Evolutionary conservation across 177 flowering plant genomes (phyloP).

Genomic region (Vitis hybrid): DNA sequence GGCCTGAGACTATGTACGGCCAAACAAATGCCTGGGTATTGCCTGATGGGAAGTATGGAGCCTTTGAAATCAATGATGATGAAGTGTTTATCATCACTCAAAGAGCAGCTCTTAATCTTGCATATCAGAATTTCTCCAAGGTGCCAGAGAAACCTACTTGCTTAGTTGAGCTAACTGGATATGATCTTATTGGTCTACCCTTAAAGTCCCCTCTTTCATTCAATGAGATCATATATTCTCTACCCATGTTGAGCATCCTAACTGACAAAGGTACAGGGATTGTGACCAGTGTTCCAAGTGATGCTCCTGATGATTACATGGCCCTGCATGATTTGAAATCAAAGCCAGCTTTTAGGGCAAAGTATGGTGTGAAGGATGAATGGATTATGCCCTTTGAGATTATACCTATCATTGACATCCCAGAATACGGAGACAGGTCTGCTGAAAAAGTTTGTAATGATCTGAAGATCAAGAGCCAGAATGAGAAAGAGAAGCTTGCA

Average conservation of each 20-base stretch:
- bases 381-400: conserved; percentile 84
- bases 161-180: conserved; percentile 73
- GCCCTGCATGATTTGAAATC: conserved; percentile 75
- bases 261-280: conserved; percentile 95
- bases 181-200: conserved; percentile 84
- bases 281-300: conserved; percentile 95
- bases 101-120: conserved; percentile 83
- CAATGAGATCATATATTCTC: conserved; percentile 65
- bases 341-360: conserved; percentile 72
- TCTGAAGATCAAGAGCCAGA: conserved; percentile 87
- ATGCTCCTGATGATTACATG: conserved; percentile 91
- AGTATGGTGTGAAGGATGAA: conserved; percentile 86
- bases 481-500: conserved; percentile 86
- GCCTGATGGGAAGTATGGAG: conserved; percentile 91
- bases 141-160: conserved; percentile 73
- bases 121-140: conserved; percentile 75
- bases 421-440: conserved; percentile 74
- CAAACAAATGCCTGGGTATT: conserved; percentile 92
- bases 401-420: conserved; percentile 76
- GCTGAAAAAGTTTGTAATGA: conserved; percentile 84
- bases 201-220: conserved; percentile 69
- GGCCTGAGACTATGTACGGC: conserved; percentile 97
- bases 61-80: conserved; percentile 77
- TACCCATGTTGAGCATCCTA: conserved; percentile 79
- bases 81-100: conserved; percentile 73